Conservation (phyloP, 495 filamentous ascomycete genomes). For the Alectoria sarmentosa region DNA sequence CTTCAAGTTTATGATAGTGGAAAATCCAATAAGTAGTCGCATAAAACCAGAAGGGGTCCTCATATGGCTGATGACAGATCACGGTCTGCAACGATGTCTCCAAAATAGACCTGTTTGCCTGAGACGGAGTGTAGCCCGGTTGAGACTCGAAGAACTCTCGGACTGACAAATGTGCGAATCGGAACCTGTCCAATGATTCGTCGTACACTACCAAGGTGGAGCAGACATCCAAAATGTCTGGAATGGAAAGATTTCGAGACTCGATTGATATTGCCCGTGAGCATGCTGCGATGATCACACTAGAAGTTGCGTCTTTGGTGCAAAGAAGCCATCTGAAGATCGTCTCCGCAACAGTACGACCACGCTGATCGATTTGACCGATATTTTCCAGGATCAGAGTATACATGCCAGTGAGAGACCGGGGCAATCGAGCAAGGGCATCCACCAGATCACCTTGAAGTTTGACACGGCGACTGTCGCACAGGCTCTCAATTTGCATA, state of each 20-base stretch:
- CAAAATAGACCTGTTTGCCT: background rate
- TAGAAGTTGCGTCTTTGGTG: background rate
- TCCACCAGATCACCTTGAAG: background rate
- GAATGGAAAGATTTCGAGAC: background rate
- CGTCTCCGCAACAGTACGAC: background rate
- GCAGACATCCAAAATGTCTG: background rate
- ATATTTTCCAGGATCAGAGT: background rate
- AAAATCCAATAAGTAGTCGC: background rate
- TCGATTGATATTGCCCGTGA: background rate
- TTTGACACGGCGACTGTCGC: background rate
- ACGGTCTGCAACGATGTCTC: background rate
- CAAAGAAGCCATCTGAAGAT: background rate
- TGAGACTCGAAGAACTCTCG: conserved; percentile 18
- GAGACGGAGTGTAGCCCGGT: conserved; percentile 1
- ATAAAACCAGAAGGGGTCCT: background rate
- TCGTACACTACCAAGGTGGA: conserved; percentile 13
- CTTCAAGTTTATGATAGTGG: background rate
- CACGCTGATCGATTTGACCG: background rate
- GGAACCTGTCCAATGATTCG: conserved; percentile 18
- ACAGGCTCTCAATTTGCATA: conserved; percentile 5
- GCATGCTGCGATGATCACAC: background rate
- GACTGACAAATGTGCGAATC: conserved; percentile 29
- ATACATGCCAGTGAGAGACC: background rate
- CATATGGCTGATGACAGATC: background rate
- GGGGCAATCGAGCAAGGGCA: background rate